Base-by-base conservation (phyloP, 768 basidiomycete species). In the Xerocomus spinulosus region DNA sequence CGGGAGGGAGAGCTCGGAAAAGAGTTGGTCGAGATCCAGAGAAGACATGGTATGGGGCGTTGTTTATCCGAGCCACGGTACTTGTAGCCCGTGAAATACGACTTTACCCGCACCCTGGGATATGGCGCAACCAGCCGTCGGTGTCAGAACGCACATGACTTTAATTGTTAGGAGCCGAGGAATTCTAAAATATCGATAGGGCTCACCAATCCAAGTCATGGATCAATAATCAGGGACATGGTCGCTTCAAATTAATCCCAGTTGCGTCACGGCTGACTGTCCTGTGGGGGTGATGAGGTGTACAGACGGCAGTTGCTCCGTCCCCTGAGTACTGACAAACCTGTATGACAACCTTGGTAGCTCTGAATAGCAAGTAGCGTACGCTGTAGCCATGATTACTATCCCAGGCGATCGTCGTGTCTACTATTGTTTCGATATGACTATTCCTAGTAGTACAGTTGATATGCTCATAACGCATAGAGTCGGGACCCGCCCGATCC, bases 1-100 rank as follows among this genome's bases (percentile, higher is more conserved):
- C 0, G 64, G 66, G 32, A 44, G 54, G 12, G 61, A 57, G 10
- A 64, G 66, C 0, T 15, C 40, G 0, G 64, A 57, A 35, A 68
- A 66, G 32, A 66, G 52, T 2, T 46, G 34, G 26, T 64, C 61
- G 4, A 57, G 50, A 3, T 33, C 42, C 36, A 46, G 26, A 26
- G 38, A 49, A 6, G 53, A 53, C 60, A 62, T 59, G 50, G 4
- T 42, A 10, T 15, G 15, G 4, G 35, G 12, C 23, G 21, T 14
- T 23, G 13, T 23, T 24, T 38, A 33, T 28, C 5, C 26, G 10
- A 28, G 26, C 26, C 15, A n/a, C 14, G 21, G 21, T 17, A 12
- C 8, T 23, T 21, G 12, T 24, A 38, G 23, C 21, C 15, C n/a
- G 26, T 28, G 18, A 5, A 21, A 9, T 9, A 9, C 35, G 20